These are phyloP conservation scores for Ormosia semicastrata DNA, from an alignment of 306 rosid species.

Conservation along the genomic window DNA sequence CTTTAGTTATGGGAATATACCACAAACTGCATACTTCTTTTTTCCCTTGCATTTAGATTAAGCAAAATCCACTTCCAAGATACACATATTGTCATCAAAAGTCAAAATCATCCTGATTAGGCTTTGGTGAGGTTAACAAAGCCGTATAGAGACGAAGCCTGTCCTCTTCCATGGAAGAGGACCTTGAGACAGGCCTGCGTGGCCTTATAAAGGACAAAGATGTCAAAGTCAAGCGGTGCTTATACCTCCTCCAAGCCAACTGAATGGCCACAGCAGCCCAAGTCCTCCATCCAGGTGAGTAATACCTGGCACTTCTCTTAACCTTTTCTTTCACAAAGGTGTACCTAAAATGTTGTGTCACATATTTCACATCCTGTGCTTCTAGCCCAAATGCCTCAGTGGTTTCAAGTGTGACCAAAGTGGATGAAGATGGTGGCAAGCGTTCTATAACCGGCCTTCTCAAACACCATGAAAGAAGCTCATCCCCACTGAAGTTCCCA, in stretches of 20 bases:
- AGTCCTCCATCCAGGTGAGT: slow-evolving; percentile 95
- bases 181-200: slow-evolving; percentile 72
- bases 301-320: slow-evolving; percentile 85
- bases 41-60: neutral
- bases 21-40: neutral
- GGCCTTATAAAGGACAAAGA: slow-evolving; percentile 82
- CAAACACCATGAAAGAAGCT: slow-evolving; percentile 90
- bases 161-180: slow-evolving; percentile 83
- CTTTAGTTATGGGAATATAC: neutral
- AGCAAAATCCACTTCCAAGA: neutral
- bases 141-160: slow-evolving; percentile 83
- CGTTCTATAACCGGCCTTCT: slow-evolving; percentile 77
- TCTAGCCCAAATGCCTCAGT: slow-evolving; percentile 88
- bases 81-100: slow-evolving; percentile 9
- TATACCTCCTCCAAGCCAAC: slow-evolving; percentile 83
- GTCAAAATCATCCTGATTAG: slow-evolving; percentile 75
- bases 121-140: slow-evolving; percentile 87
- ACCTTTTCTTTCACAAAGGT: slow-evolving; percentile 87
- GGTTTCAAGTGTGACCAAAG: slow-evolving; percentile 74
- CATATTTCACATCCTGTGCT: slow-evolving; percentile 80
- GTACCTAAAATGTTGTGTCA: slow-evolving; percentile 92
- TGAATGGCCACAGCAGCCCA: slow-evolving; percentile 98
- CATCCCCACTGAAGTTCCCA: slow-evolving; percentile 91
- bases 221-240: slow-evolving; percentile 63
- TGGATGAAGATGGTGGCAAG: slow-evolving; percentile 75